phyloP scores from a whole-genome alignment of 352 stramenopile species.

The Pseudoperonospora humuli region DNA sequence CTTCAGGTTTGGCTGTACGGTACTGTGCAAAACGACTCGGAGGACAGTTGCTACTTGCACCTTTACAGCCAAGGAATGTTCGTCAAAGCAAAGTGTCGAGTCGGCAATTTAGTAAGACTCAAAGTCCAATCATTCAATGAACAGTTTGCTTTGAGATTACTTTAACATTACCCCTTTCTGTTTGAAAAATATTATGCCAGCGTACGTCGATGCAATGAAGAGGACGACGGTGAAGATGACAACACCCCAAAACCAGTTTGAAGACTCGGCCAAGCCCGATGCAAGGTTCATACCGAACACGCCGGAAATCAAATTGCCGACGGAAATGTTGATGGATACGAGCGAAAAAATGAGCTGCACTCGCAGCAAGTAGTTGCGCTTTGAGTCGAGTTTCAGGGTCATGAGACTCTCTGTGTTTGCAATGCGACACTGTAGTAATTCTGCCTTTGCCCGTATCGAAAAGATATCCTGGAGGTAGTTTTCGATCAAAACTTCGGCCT shows the following conservation, averaged over 20 bases:
- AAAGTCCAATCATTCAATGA: no score
- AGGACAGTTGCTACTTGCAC: slow-evolving; percentile 2
- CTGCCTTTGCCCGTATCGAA: slow-evolving; percentile 59
- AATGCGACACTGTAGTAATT: slow-evolving; percentile 62
- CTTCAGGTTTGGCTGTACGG: no score
- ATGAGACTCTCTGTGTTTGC: slow-evolving; percentile 73
- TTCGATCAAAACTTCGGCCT: slow-evolving; percentile 73
- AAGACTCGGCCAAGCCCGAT: slow-evolving; percentile 31
- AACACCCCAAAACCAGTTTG: slow-evolving; percentile 58
- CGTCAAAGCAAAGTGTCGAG: no score
- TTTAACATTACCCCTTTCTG: slow-evolving; percentile 52
- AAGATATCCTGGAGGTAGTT: slow-evolving; percentile 79
- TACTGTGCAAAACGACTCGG: slow-evolving; percentile 9
- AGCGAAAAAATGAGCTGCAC: slow-evolving; percentile 73
- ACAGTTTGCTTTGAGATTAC: no score
- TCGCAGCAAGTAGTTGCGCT: slow-evolving; percentile 69
- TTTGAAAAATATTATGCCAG: slow-evolving; percentile 52
- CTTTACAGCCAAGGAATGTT: no score
- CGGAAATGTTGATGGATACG: slow-evolving; percentile 45
- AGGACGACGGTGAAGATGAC: slow-evolving; percentile 28
- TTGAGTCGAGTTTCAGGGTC: slow-evolving; percentile 70
- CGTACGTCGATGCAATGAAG: slow-evolving; percentile 37
- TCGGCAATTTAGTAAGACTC: no score
- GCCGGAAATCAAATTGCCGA: slow-evolving; percentile 56
- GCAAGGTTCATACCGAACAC: slow-evolving; percentile 71